Base-by-base conservation (phyloP, 768 basidiomycete species). In the Favolaschia claudopus region DNA sequence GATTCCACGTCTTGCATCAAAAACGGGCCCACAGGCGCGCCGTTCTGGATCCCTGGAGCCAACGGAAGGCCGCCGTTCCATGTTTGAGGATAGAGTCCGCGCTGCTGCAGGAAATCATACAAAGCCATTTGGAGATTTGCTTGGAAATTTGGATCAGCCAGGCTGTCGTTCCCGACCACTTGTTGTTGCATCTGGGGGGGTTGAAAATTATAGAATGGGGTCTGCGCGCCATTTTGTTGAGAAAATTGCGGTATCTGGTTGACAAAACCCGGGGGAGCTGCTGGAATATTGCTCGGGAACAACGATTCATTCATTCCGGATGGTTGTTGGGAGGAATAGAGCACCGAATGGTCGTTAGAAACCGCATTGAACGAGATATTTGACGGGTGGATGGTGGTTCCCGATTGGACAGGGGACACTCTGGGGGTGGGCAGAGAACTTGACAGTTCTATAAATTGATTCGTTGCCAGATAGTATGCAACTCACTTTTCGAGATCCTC, bases 351-450 rank as follows among this genome's bases (percentile, higher is more conserved):
- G 15, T 14, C 7, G 29, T 27, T 13, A 20, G 28, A n/a, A 9
- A 29, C 24, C 8, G 19, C 39, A 45, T 55, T 46, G 22, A 43
- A 52, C 4, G 51, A n/a, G n/a, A n/a, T n/a, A n/a, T 32, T 29
- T 43, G 25, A 40, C 39, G 53, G 19, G 63, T 69, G n/a, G 65
- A 33, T 3, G 25, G 34, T 14, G 9, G 17, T 25, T 50, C 3
- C 31, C 19, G 64, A 56, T 34, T 77, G 77, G 13, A 78, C 73
- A 15, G 87, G 86, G 14, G 85, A 87, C 15, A 79, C 76, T 25
- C 87, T 78, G 17, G 88, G 88, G 4, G 87, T 89, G 29, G 87
- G 87, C 50, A 89, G 69, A 51, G 83, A 85, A 83, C 82, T 86
- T 82, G 70, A 67, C 44, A 63, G 48, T 24, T 22, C 37, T 14